Evolutionary conservation across 2,329 filamentous ascomycete species (phyloP).

Genomic region (Exophiala lecanii-corni): DNA sequence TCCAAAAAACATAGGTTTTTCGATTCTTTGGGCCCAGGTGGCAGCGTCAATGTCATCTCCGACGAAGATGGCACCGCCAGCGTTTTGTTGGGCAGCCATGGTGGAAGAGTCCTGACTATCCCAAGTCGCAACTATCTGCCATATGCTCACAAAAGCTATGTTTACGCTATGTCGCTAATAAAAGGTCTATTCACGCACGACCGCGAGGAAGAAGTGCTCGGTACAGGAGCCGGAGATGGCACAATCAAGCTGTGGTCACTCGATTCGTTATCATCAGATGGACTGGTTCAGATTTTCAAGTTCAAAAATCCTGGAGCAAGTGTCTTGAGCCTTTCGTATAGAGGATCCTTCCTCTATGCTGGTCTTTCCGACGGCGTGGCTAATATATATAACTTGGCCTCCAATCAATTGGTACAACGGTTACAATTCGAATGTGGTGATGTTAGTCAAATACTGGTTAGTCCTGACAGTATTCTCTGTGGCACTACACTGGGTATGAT

Average conservation of each 20-base stretch:
- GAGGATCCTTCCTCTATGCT: conserved; percentile 88
- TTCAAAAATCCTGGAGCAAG: conserved; percentile 60
- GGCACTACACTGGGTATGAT: conserved; percentile 84
- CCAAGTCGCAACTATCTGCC: conserved; percentile 73
- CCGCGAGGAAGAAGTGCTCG: conserved; percentile 70
- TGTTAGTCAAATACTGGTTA: conserved; percentile 47
- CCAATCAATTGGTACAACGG: conserved; percentile 79
- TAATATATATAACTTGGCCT: conserved; percentile 96
- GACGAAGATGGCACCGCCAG: conserved; percentile 42
- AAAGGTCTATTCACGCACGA: conserved; percentile 66
- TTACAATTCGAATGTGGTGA: conserved; percentile 79
- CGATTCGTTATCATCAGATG: conserved; percentile 42
- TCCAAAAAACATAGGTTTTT: conserved; percentile 79
- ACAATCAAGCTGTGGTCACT: conserved; percentile 81
- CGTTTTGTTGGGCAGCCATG: conserved; percentile 43
- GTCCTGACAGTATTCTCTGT: conserved; percentile 79
- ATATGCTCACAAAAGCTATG: conserved; percentile 92
- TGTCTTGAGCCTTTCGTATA: conserved; percentile 73
- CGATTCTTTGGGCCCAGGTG: conserved; percentile 80
- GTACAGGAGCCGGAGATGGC: conserved; percentile 90
- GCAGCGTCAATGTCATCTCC: conserved; percentile 56
- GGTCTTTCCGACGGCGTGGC: conserved; percentile 83
- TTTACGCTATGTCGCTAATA: conserved; percentile 91
- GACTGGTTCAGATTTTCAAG: conserved; percentile 65
- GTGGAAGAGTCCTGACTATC: conserved; percentile 71